phyloP scores from a whole-genome alignment of 495 filamentous ascomycete genomes.

The Aspergillus leporis region DNA sequence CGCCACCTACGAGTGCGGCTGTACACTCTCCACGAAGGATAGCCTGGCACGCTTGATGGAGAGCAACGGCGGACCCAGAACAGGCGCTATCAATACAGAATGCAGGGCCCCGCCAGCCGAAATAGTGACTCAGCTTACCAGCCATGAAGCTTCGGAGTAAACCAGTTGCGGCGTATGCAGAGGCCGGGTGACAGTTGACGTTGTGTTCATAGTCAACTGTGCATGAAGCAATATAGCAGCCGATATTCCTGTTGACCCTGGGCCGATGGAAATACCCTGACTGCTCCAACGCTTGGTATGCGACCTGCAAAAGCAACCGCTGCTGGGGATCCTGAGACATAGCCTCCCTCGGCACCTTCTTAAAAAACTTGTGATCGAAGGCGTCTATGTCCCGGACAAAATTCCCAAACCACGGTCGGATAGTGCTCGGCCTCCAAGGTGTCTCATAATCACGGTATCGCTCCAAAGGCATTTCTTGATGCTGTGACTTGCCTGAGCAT shows the following conservation, averaged over 20 bases:
- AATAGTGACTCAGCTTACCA: slow-evolving; percentile 42
- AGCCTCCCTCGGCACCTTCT: slow-evolving; percentile 45
- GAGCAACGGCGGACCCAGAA: slow-evolving; percentile 43
- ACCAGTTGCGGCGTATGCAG: slow-evolving; percentile 41
- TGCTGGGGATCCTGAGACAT: slow-evolving; percentile 54
- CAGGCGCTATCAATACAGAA: slow-evolving; percentile 50
- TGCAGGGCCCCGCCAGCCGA: slow-evolving; percentile 52
- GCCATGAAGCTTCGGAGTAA: slow-evolving; percentile 35
- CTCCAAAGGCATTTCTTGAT: slow-evolving; percentile 35
- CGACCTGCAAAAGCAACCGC: slow-evolving; percentile 46
- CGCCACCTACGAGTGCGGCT: slow-evolving; percentile 42
- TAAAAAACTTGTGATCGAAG: slow-evolving; percentile 59
- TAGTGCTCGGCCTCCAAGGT: slow-evolving; percentile 31
- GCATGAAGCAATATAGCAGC: slow-evolving; percentile 36
- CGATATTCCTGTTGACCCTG: slow-evolving; percentile 23
- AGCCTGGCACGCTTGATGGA: slow-evolving; percentile 40
- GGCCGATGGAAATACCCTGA: slow-evolving; percentile 37
- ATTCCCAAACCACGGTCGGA: slow-evolving; percentile 46
- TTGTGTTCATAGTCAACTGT: slow-evolving; percentile 43
- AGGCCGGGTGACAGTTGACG: slow-evolving; percentile 31
- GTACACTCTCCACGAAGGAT: slow-evolving; percentile 40
- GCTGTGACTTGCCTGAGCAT: slow-evolving; percentile 41
- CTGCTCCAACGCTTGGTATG: slow-evolving; percentile 52
- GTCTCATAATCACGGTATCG: slow-evolving; percentile 40
- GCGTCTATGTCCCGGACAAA: slow-evolving; percentile 45